Percentiles rank a stretch among this genome's conserved stretches.
Evolutionary conservation across 768 basidiomycete species (phyloP).

Genomic region (Boletus huronensis): DNA sequence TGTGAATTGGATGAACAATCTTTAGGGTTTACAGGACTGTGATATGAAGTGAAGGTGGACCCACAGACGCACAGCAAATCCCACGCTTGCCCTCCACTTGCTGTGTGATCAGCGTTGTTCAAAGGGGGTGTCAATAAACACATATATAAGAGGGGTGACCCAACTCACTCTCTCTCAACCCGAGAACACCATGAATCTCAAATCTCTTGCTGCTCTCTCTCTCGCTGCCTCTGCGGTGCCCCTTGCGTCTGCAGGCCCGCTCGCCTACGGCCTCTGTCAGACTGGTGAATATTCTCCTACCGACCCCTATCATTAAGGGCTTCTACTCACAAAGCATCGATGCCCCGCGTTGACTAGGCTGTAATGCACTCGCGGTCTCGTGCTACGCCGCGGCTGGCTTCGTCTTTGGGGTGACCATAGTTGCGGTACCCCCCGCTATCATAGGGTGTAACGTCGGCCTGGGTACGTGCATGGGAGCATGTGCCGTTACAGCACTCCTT

Average conservation of each 20-base stretch:
- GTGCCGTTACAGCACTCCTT: constrained; percentile 18
- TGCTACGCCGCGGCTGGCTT: constrained; percentile 27
- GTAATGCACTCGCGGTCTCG: constrained; percentile 18
- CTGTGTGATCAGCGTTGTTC: constrained; percentile 8
- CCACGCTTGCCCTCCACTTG: background rate
- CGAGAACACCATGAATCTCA: constrained; percentile 24
- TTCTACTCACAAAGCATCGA: background rate
- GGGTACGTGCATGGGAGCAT: constrained; percentile 26
- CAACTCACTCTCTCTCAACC: background rate
- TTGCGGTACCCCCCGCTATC: constrained; percentile 19
- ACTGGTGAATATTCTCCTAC: constrained; percentile 11
- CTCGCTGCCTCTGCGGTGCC: constrained; percentile 15
- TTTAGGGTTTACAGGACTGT: background rate
- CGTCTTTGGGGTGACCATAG: constrained; percentile 22
- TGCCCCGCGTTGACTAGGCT: constrained; percentile 16
- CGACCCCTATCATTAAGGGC: too few relatives aligned
- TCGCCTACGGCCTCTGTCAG: constrained; percentile 24
- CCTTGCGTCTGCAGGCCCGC: constrained; percentile 10
- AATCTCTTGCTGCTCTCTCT: constrained; percentile 15
- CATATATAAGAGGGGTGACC: constrained; percentile 5
- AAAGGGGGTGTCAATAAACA: background rate
- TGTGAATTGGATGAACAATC: too few relatives aligned
- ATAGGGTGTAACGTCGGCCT: constrained; percentile 21
- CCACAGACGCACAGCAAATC: background rate
- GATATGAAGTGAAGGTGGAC: background rate